Conservation (phyloP, 495 filamentous ascomycete species). For the Aspergillus ellipticus region DNA sequence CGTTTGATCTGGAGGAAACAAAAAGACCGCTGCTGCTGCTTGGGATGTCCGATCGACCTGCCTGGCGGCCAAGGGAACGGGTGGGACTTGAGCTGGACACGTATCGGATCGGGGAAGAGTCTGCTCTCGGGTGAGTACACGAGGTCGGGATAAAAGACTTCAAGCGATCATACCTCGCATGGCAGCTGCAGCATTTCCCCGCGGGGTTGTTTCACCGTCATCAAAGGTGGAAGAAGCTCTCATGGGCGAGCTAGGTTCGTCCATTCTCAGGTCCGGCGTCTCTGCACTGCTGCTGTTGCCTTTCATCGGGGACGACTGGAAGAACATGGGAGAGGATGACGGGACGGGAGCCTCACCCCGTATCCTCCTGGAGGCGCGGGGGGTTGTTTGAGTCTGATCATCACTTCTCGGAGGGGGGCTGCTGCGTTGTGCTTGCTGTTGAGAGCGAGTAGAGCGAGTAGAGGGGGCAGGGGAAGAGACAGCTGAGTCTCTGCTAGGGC, state of each 20-base stretch:
- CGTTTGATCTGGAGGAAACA: slow-evolving; percentile 58
- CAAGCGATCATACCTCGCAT: slow-evolving; percentile 59
- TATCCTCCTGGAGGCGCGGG: slow-evolving; percentile 43
- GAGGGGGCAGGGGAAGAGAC: slow-evolving; percentile 42
- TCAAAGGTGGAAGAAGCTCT: slow-evolving; percentile 54
- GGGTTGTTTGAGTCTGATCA: slow-evolving; percentile 35
- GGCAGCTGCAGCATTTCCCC: slow-evolving; percentile 51
- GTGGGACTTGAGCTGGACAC: slow-evolving; percentile 81
- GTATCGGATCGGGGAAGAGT: slow-evolving; percentile 88
- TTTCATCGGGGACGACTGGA: slow-evolving; percentile 69
- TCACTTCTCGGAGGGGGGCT: slow-evolving; percentile 28
- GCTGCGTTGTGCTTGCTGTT: slow-evolving; percentile 36
- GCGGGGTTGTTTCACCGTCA: slow-evolving; percentile 68
- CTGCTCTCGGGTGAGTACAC: slow-evolving; percentile 35
- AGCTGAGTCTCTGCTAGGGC: slow-evolving; percentile 37
- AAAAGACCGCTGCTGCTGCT: slow-evolving; percentile 86
- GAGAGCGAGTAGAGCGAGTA: slow-evolving; percentile 34
- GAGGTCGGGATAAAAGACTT: neutral
- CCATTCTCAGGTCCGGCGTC: slow-evolving; percentile 50
- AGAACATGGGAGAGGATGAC: slow-evolving; percentile 81
- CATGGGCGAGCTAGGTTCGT: slow-evolving; percentile 62
- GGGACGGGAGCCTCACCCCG: slow-evolving; percentile 36
- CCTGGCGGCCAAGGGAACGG: slow-evolving; percentile 52
- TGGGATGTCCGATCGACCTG: slow-evolving; percentile 53
- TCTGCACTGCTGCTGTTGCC: slow-evolving; percentile 53